These are phyloP conservation scores for Penicillium palitans DNA, from an alignment of 2,329 filamentous ascomycete species.

Conservation along the genomic window DNA sequence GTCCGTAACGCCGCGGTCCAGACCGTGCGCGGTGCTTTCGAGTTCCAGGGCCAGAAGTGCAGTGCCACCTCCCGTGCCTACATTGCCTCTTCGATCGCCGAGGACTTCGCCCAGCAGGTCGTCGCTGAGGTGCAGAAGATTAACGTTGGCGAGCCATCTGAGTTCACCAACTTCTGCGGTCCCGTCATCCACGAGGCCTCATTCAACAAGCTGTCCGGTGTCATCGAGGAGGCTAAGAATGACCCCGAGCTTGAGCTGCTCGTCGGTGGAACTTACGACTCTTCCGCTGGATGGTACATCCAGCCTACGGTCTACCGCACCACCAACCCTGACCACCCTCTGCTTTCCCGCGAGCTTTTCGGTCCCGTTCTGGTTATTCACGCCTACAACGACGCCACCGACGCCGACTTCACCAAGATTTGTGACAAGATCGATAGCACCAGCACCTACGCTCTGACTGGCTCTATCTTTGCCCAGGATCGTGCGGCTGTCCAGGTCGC, in stretches of 20 bases:
- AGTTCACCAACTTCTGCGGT: slow-evolving; percentile 78
- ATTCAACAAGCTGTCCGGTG: slow-evolving; percentile 75
- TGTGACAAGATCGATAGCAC: slow-evolving; percentile 53
- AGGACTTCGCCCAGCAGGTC: slow-evolving; percentile 67
- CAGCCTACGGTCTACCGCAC: slow-evolving; percentile 80
- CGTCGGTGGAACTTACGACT: slow-evolving; percentile 74
- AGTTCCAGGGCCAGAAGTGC: slow-evolving; percentile 91
- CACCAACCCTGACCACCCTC: slow-evolving; percentile 69
- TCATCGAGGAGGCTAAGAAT: slow-evolving; percentile 76
- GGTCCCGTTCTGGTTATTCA: slow-evolving; percentile 73
- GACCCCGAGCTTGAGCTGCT: slow-evolving; percentile 72
- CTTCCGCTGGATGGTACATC: slow-evolving; percentile 77
- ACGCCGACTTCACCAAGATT: slow-evolving; percentile 59
- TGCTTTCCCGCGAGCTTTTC: slow-evolving; percentile 78
- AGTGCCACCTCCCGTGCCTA: slow-evolving; percentile 80
- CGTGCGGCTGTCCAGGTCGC: slow-evolving; percentile 38
- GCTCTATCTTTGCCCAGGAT: slow-evolving; percentile 46
- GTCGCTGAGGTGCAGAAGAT: slow-evolving; percentile 68
- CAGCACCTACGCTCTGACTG: slow-evolving; percentile 45
- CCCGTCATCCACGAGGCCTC: slow-evolving; percentile 81
- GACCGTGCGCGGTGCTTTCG: slow-evolving; percentile 83
- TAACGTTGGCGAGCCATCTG: slow-evolving; percentile 67
- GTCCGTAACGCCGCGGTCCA: slow-evolving; percentile 76
- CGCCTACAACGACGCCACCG: slow-evolving; percentile 70
- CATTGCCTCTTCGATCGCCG: slow-evolving; percentile 72